Evolutionary conservation across 78 protist species (phyloP).

Genomic region (Goniomonas avonlea): DNA sequence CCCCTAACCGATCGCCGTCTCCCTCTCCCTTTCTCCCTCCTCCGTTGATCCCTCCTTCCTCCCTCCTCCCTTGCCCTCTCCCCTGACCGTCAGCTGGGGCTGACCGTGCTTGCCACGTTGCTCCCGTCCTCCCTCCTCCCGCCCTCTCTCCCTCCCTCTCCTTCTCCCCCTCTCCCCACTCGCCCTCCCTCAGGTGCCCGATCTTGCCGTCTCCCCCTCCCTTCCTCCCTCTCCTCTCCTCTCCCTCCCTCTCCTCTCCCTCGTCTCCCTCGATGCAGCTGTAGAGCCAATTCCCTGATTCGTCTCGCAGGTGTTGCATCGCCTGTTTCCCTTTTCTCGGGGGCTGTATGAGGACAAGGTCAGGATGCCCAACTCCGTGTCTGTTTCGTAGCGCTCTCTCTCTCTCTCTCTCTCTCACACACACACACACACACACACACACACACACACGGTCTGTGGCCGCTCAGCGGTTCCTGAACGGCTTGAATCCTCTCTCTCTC

Average conservation of each 20-base stretch:
- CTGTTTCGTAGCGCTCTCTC: too few relatives aligned
- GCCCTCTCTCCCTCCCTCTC: neutral
- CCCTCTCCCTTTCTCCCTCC: neutral
- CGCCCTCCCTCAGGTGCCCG: too few relatives aligned
- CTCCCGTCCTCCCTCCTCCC: neutral
- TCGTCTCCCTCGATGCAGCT: neutral
- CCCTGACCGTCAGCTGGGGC: too few relatives aligned
- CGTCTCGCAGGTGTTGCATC: neutral
- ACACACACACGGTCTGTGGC: too few relatives aligned
- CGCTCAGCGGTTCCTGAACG: too few relatives aligned
- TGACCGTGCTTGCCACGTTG: neutral
- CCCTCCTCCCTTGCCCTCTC: neutral
- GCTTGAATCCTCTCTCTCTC: too few relatives aligned
- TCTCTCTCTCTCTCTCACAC: too few relatives aligned
- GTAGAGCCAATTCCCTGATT: neutral
- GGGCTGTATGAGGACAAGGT: constrained; percentile 27
- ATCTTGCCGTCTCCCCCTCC: neutral
- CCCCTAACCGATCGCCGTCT: neutral
- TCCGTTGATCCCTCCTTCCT: neutral
- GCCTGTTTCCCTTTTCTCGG: constrained; percentile 1
- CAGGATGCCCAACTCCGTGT: too few relatives aligned
- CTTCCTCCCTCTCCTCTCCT: neutral
- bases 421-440: too few relatives aligned
- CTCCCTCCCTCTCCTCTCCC: neutral
- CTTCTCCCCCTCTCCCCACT: neutral